Base-by-base conservation (phyloP, 352 stramenopile genomes). In the Phytophthora macrochlamydospora region DNA sequence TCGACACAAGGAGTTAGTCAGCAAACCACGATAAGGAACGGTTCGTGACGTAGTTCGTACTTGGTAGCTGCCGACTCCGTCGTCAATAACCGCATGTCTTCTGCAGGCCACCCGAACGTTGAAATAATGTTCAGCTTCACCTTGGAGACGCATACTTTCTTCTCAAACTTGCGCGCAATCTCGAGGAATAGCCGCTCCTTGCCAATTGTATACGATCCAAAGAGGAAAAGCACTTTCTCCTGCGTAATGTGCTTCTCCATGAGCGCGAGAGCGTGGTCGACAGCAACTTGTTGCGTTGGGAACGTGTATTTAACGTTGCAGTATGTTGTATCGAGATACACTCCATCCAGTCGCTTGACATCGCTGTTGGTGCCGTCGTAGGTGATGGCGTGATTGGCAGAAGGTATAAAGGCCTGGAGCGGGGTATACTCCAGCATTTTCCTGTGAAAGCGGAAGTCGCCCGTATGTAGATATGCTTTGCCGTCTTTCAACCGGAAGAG, bases 251-350 rank as follows among this genome's bases (percentile, higher is more conserved):
- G 76, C 18, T 74, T 68, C n/a, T 83, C 69, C 42, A 96, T 71
- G 40, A 96, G 80, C 18, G 74, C 59, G 11, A 93, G 68, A 31
- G 73, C 70, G 44, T 94, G 85, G 28, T 79, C 46, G 40, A 96
- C 80, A 5, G 85, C 78, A 30, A 76, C 67, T 46, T 91, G 63
- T 71, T 99, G 97, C 1, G 90, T 92, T 31, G 96, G 95, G 62
- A 99, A 97, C 5, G 71, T 85, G 75, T 98, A 98, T 71, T 97
- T 98, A 14, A 88, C 73, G 72, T 99, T 79, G 49, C 94, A 98
- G 66, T 99, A 99, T 14, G 97, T 99, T 18, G 97, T 99, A 69
- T 99, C 97, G 5, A 99, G 71, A 70, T 98, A 99, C 31, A 99
- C 73, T 35, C 76, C 81, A 54, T 95, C 86, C 14, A 95, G 71